Evolutionary conservation across 2,329 filamentous ascomycete genomes (phyloP), one percentile per base, ranked within the genome.

Genomic region (Herpotrichia juniperi): DNA sequence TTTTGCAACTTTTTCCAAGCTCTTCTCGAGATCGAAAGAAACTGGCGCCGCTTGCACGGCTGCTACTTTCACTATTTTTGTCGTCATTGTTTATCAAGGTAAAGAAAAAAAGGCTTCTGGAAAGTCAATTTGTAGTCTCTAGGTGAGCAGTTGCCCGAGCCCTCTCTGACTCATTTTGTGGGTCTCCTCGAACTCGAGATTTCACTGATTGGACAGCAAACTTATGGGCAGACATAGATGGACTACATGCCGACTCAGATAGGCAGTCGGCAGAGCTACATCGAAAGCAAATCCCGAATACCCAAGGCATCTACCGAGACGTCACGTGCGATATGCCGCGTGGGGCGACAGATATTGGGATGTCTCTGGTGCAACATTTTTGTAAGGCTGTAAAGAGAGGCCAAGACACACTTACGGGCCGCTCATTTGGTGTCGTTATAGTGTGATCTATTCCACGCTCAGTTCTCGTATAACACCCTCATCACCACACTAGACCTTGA

Each of bases 11-110:
- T 76, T 77, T 49, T 70, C 59, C 2, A 77, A 56, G 51, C 70
- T 75, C 50, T 67, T 69, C 5, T 64, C 51, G 14, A 76, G 62
- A 48, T 77, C 66, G 57, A 77, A 78, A 7, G 69, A 69, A 2
- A 76, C 71, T 4, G 74, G 74, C 2, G 74, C 71, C n/a, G 74
- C 73, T 51, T 77, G 75, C 22, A 78, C 66, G 6, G 72, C 75
- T 9, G 74, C 75, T 12, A 77, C 68, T 57, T 71, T 74, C 30
- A 76, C 64, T 11, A 58, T 60, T 7, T 62, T 63, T 35, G 50
- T 24, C 16, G 16, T 48, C 28, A 45, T 50, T 53, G 40, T 28
- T 28, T 28, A 7, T 28, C 26, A 28, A 28, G 26, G 12, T 28
- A 31, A 16, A 31, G 26, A 12, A 12, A 28, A 28, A 28, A 28